Evolutionary conservation across 768 basidiomycete species (phyloP).

Genomic region (Paxillus rubicundulus): DNA sequence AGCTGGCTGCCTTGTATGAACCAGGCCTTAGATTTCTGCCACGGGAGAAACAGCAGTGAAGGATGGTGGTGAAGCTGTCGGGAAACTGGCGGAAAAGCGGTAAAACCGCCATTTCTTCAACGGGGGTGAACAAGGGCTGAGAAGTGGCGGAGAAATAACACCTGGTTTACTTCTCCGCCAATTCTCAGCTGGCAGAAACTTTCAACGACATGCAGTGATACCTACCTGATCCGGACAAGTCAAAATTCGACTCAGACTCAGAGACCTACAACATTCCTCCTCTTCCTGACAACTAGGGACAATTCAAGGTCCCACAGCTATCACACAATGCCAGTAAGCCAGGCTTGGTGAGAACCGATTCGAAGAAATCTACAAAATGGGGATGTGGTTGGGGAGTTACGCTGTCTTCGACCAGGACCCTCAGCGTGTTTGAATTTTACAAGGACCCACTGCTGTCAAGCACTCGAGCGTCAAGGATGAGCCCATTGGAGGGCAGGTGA

Average conservation of each 20-base stretch:
- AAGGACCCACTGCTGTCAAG: conserved; percentile 93
- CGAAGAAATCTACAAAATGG: conserved; percentile 57
- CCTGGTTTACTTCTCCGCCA: too few species aligned
- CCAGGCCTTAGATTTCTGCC: too few species aligned
- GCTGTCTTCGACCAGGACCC: conserved; percentile 99
- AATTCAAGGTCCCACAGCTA: conserved; percentile 39
- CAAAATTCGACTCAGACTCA: conserved; percentile 60
- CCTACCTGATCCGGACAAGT: conserved; percentile 40
- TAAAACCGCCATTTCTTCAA: too few species aligned
- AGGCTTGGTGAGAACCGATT: conserved; percentile 53
- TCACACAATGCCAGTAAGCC: conserved; percentile 32
- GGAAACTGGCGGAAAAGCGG: too few species aligned
- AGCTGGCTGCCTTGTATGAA: too few species aligned
- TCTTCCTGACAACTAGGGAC: conserved; percentile 35
- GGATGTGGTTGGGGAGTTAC: conserved; percentile 75
- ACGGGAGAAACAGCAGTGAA: too few species aligned
- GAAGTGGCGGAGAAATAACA: too few species aligned
- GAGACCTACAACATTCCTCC: conserved; percentile 51
- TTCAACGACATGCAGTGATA: too few species aligned
- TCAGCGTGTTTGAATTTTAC: conserved; percentile 95
- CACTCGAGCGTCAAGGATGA: conserved; percentile 87
- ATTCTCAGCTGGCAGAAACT: too few species aligned
- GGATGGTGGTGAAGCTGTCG: too few species aligned
- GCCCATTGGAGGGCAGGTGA: conserved; percentile 90
- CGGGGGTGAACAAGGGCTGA: too few species aligned